These are phyloP conservation scores for Fusarium torulosum DNA, from an alignment of 2,329 filamentous ascomycete genomes.

Conservation along the genomic window DNA sequence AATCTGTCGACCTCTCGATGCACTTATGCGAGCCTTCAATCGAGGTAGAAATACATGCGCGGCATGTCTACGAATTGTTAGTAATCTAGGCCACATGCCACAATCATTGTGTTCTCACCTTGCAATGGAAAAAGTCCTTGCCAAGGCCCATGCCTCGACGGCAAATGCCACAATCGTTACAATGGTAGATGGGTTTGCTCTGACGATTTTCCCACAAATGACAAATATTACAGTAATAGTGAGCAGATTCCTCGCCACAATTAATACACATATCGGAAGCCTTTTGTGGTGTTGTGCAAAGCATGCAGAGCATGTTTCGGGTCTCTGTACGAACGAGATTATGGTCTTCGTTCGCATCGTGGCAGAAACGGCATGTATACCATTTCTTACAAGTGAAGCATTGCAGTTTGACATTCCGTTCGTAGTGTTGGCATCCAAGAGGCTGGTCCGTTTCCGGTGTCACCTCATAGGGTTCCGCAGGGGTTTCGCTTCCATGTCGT, in stretches of 20 bases:
- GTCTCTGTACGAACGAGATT: conserved; percentile 84
- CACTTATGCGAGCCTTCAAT: conserved; percentile 90
- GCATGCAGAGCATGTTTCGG: conserved; percentile 97
- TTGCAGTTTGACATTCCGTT: conserved; percentile 94
- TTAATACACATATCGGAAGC: conserved; percentile 81
- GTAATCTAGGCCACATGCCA: neutral
- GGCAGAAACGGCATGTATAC: conserved; percentile 96
- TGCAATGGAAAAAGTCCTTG: conserved; percentile 98
- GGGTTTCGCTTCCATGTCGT: conserved; percentile 61
- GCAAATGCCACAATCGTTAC: conserved; percentile 95
- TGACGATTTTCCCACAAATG: conserved; percentile 97
- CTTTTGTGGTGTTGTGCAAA: conserved; percentile 86
- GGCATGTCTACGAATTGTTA: conserved; percentile 74
- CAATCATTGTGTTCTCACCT: conserved; percentile 67
- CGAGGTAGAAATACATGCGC: conserved; percentile 92
- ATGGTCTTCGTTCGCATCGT: conserved; percentile 86
- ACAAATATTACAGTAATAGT: conserved; percentile 94
- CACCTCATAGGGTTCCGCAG: conserved; percentile 36
- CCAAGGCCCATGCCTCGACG: conserved; percentile 89
- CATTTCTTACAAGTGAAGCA: conserved; percentile 90
- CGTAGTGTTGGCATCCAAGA: conserved; percentile 92
- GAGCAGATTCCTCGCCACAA: conserved; percentile 82
- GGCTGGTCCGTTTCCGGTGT: conserved; percentile 51
- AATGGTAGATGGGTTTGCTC: conserved; percentile 94
- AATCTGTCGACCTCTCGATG: conserved; percentile 93